phyloP scores from a whole-genome alignment of 1,284 basidiomycete genomes.

The Cutaneotrichosporon dermatis region DNA sequence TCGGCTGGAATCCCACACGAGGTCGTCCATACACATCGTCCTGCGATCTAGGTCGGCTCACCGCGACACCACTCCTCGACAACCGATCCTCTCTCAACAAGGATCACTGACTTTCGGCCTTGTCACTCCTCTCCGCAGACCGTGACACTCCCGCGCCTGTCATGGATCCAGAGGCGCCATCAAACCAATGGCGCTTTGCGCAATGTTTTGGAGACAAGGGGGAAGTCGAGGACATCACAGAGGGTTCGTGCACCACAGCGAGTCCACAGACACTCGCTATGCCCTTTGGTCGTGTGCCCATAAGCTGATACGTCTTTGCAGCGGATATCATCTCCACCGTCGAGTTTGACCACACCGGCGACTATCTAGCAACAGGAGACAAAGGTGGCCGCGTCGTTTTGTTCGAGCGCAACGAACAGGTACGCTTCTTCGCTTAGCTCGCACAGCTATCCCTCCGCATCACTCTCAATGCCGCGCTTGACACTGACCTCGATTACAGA shows the following conservation, averaged over 20 bases:
- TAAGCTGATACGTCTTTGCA: slow-evolving; percentile 42
- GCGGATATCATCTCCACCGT: slow-evolving; percentile 99
- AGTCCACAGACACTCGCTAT: slow-evolving; percentile 3
- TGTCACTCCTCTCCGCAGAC: slow-evolving; percentile 2
- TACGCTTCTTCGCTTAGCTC: slow-evolving; percentile 51
- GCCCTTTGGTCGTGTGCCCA: slow-evolving; percentile 1
- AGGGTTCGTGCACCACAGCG: slow-evolving; percentile 58
- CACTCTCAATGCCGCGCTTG: not conserved
- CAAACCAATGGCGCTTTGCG: slow-evolving; percentile 94
- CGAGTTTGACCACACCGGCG: slow-evolving; percentile 98
- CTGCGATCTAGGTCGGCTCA: too few species aligned
- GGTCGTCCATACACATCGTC: too few species aligned
- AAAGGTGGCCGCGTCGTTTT: slow-evolving; percentile 98
- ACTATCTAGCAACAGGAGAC: slow-evolving; percentile 98
- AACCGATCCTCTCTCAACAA: not conserved
- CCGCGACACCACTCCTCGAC: not conserved
- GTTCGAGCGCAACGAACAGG: slow-evolving; percentile 96
- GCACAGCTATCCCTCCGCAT: not conserved
- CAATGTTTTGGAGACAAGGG: slow-evolving; percentile 99
- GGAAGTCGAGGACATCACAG: slow-evolving; percentile 98
- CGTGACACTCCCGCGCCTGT: slow-evolving; percentile 16
- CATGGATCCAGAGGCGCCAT: slow-evolving; percentile 63
- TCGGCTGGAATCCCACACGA: too few species aligned
- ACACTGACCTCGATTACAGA: slow-evolving; percentile 54
- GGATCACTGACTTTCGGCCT: not conserved